Evolutionary conservation across 306 rosid genomes (phyloP).

Genomic region (Vicia faba): DNA sequence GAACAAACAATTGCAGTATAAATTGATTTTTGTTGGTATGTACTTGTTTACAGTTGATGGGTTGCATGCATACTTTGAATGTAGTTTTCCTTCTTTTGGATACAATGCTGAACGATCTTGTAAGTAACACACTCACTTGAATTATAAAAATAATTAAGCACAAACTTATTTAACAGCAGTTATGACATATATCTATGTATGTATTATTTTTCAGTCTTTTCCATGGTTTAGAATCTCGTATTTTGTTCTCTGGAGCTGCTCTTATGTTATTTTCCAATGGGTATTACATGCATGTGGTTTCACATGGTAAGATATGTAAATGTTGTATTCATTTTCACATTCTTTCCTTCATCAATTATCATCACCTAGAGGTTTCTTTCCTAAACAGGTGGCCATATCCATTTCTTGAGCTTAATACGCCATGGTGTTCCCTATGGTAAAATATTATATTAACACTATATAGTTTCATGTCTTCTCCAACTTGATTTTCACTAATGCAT

Average conservation of each 20-base stretch:
- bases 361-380: neutral
- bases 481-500: constrained; percentile 12
- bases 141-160: no score
- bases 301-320: constrained; percentile 33
- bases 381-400: constrained; percentile 75
- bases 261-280: constrained; percentile 74
- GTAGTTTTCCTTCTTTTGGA: constrained; percentile 68
- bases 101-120: constrained; percentile 71
- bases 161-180: no score
- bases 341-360: constrained; percentile 20
- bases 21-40: constrained; percentile 16
- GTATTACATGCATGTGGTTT: constrained; percentile 49
- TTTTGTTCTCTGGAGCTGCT: constrained; percentile 73
- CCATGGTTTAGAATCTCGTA: constrained; percentile 76
- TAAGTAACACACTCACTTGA: constrained; percentile 42
- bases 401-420: constrained; percentile 67
- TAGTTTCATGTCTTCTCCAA: neutral
- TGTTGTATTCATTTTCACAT: neutral
- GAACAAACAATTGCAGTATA: neutral
- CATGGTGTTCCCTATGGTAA: constrained; percentile 91
- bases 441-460: neutral
- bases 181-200: no score
- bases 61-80: constrained; percentile 73
- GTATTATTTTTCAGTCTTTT: constrained; percentile 62
- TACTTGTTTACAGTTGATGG: constrained; percentile 63